Percentiles rank a stretch among this genome's conserved stretches.
phyloP scores from a whole-genome alignment of 345 rosid genomes.

The Microthlaspi erraticum region DNA sequence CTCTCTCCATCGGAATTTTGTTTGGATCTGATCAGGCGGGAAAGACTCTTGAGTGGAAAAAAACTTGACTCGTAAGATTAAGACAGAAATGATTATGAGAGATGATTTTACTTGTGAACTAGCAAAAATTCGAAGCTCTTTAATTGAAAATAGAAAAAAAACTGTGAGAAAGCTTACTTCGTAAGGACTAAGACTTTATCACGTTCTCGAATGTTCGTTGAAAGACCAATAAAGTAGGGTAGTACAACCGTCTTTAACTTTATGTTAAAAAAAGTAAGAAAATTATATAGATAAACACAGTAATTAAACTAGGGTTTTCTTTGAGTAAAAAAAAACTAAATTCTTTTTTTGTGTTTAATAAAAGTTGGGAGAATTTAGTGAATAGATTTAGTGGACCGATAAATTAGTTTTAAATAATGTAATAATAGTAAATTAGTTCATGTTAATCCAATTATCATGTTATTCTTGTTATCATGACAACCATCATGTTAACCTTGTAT shows the following conservation, averaged over 20 bases:
- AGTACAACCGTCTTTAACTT: background rate
- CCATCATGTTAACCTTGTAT: too few relatives aligned
- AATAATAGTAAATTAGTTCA: too few relatives aligned
- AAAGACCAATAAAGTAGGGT: background rate
- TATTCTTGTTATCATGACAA: too few relatives aligned
- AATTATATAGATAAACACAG: too few relatives aligned
- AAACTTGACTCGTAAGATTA: background rate
- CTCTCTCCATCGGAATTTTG: slow-evolving; percentile 56
- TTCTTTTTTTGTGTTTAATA: too few relatives aligned
- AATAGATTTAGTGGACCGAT: too few relatives aligned
- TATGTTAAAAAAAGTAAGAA: too few relatives aligned
- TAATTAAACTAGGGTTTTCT: too few relatives aligned
- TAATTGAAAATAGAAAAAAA: background rate
- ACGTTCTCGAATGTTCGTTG: background rate
- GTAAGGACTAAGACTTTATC: background rate
- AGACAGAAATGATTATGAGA: background rate
- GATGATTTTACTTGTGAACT: background rate
- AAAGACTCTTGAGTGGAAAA: background rate
- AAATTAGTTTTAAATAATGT: too few relatives aligned
- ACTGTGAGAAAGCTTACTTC: background rate
- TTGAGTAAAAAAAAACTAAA: too few relatives aligned
- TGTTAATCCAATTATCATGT: too few relatives aligned
- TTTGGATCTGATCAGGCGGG: slow-evolving; percentile 44
- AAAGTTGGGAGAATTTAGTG: too few relatives aligned
- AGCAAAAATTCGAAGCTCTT: background rate